Percentiles rank a stretch among this genome's conserved stretches.
These are phyloP conservation scores for Starmerella bombicola DNA, from an alignment of 805 yeast species.

Conservation along the genomic window DNA sequence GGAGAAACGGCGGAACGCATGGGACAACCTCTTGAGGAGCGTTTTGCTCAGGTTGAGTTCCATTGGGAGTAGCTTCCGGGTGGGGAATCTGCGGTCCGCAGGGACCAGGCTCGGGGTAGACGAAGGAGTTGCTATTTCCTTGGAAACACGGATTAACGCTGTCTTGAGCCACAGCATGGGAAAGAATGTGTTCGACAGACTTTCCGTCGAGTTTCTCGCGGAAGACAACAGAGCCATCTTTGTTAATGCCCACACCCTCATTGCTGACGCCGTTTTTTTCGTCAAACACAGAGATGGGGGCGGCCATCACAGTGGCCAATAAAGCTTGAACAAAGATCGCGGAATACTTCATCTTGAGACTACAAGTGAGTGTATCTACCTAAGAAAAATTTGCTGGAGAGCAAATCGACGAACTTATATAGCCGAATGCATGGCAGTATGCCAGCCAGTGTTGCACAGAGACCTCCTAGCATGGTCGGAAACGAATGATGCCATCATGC, in stretches of 20 bases:
- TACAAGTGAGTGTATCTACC: no score
- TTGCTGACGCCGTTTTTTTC: neutral
- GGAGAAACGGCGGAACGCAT: neutral
- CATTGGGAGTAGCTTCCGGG: neutral
- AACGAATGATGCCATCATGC: no score
- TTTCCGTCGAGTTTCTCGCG: slow-evolving; percentile 4
- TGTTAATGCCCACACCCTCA: slow-evolving; percentile 8
- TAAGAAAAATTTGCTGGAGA: no score
- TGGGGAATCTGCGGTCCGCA: neutral
- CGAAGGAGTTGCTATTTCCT: neutral
- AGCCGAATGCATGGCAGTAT: no score
- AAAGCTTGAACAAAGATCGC: slow-evolving; percentile 16
- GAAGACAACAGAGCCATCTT: slow-evolving; percentile 17
- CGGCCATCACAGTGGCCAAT: slow-evolving; percentile 16
- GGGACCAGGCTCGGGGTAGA: neutral
- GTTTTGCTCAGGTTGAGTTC: neutral
- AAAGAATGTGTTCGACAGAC: slow-evolving; percentile 3
- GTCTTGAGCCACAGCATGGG: slow-evolving; percentile 1
- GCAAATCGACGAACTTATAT: no score
- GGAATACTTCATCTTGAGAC: slow-evolving; percentile 12
- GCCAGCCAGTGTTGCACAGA: no score
- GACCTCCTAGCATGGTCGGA: no score
- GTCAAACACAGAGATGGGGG: slow-evolving; percentile 10
- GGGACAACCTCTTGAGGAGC: neutral
- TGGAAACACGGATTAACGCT: slow-evolving; percentile 7